Base-by-base conservation (phyloP, 495 filamentous ascomycete species). In the Choiromyces venosus region DNA sequence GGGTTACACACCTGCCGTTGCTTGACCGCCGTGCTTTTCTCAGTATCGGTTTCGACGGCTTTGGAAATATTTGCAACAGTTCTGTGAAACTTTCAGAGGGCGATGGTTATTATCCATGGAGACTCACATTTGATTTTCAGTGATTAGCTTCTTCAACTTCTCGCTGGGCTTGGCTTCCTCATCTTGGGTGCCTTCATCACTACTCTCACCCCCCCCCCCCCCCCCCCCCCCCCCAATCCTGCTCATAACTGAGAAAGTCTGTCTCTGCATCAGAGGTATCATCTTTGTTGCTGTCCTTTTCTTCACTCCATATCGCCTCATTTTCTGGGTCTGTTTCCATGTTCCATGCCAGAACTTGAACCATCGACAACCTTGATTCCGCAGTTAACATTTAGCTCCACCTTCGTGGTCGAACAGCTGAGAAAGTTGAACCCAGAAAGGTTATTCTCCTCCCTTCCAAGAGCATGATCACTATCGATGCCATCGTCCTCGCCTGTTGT, bases 21-120 rank as follows among this genome's bases (percentile, higher is more conserved):
- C 77, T 92, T 92, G 42, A 98, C 91, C 2, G 94, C 94, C 72
- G 84, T 84, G 35, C 95, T 95, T 84, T 98, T 97, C 16, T 88
- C 87, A 2, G 91, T 87, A 82, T 99, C 94, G 66, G 87, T 87
- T 80, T 90, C 88, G 52, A 89, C 91, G 16, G 92, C 90, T 79
- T 90, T 85, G 2, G 90, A 89, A 66, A 95, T 88, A 52, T 87
- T 88, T 2, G 87, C 86, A 9, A 90, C 86, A 68, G 83, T 86
- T 38, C 74, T 76, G 65, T 21, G 70, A 42, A 14, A 64, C n/a
- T 37, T 40, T 76, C 36, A 75, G 72, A 67, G 14, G 65, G 21
- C 37, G 10, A 35, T 67, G 29, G 10, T 35, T 36, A 37, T 16
- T 65, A 35, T 35, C 21, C 40, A 8, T 29, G n/a, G 18, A 5